Conservation (phyloP, 1,139 yeast species). For the Pichia sp. region DNA sequence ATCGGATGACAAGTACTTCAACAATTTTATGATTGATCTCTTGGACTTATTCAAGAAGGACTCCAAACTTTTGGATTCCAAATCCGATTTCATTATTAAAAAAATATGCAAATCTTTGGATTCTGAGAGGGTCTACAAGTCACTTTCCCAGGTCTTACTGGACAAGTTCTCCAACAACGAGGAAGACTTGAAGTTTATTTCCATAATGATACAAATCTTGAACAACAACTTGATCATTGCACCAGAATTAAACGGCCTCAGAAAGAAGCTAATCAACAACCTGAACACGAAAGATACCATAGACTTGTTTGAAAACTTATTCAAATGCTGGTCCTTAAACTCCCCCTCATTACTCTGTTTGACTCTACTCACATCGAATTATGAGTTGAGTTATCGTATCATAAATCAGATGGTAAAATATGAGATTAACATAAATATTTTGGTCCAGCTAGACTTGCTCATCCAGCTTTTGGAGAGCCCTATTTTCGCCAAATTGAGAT, state of each 20-base stretch:
- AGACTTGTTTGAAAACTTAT: conserved; percentile 74
- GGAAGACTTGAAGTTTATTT: conserved; percentile 60
- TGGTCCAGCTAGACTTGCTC: conserved; percentile 51
- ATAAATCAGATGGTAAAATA: conserved; percentile 59
- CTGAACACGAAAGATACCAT: conserved; percentile 35
- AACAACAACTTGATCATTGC: conserved; percentile 87
- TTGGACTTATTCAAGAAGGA: conserved; percentile 66
- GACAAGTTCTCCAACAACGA: conserved; percentile 31
- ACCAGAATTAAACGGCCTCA: conserved; percentile 67
- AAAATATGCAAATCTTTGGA: conserved; percentile 78
- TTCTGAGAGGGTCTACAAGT: conserved; percentile 78
- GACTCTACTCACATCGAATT: conserved; percentile 83
- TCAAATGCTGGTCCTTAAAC: conserved; percentile 90
- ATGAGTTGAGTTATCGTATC: conserved; percentile 80
- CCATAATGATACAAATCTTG: conserved; percentile 79
- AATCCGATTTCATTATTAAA: conserved; percentile 82
- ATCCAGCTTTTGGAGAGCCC: conserved; percentile 72
- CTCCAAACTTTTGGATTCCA: conserved; percentile 56
- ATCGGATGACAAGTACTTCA: conserved; percentile 74
- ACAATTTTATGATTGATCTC: conserved; percentile 69
- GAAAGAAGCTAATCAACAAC: conserved; percentile 53
- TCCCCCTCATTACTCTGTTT: conserved; percentile 85
- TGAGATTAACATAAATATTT: conserved; percentile 50
- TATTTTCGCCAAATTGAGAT: conserved; percentile 78
- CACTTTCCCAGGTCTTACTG: conserved; percentile 73